Base-by-base conservation (phyloP, 139 green algal genomes). In the Micractinium sp. region DNA sequence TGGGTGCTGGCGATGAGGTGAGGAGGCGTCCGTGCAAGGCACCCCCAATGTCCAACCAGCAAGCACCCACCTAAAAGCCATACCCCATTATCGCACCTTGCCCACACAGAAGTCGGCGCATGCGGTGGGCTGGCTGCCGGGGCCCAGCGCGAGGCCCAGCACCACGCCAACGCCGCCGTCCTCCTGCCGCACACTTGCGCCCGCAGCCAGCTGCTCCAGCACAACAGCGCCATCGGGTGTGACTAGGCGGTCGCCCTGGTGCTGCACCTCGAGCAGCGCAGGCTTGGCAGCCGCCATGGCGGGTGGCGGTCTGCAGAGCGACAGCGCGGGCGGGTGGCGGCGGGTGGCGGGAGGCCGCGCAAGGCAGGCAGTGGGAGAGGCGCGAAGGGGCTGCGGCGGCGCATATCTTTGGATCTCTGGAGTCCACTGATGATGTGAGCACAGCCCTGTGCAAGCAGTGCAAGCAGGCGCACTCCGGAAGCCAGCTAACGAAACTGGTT, bases 141-240 rank as follows among this genome's bases (percentile, higher is more conserved):
- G 14, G 13, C 27, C 16, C 47, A 56, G 47, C 12, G 31, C 31
- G 31, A 85, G 9, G 4, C 53, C 80, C 18, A 86, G 56, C n/a
- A 75, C 81, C 12, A 56, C 85, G 15, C 9, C 47, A 29, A 19
- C 56, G 92, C 92, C 33, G 33, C 74, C 19, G 16, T 41, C 69
- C 38, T 91, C 14, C 41, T 92, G 82, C 94, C 95, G 95, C 96
- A 98, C 90, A 95, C 95, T 36, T 95, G 96, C 12, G 94, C 97
- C 95, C 97, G 97, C 96, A 95, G 98, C 95, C 96, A 99, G 31
- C 98, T 93, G 92, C 93, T 95, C 88, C 86, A 93, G 36, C 93
- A 85, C 41, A 86, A 85, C 16, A 71, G 81, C 15, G 90, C 89
- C 71, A 93, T 75, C 75, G 93, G 93, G 1, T 79, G 67, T 53